Evolutionary conservation across 2,329 filamentous ascomycete species (phyloP), one percentile per base, ranked within the genome.

Genomic region (Ambrosiella cleistominuta): DNA sequence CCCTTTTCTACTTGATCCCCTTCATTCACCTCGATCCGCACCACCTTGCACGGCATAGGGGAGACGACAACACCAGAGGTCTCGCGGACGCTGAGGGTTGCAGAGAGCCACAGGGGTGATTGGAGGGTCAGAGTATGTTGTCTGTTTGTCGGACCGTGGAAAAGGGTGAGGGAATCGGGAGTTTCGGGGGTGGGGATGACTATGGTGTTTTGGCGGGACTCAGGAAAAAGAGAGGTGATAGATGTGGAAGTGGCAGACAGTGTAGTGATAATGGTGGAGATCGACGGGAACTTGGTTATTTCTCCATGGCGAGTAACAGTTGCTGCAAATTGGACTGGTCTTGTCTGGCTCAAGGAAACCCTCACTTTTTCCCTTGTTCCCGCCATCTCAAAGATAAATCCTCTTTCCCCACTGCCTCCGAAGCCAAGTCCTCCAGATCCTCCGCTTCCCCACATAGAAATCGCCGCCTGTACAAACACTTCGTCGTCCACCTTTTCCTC

Each of bases 31-130:
- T 95, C 87, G 53, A 96, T 93, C 63, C 88, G 82, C 62, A 98
- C 72, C 35, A 98, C 85, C 72, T 97, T 97, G 72, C 93, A 97
- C 1, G 93, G 93, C 93, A 98, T 98, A 0, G 93, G 93, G 19
- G 93, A 88, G 27, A 87, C 76, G 1, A 97, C 88, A 57, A 85
- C 93, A 61, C 91, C 90, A 6, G 82, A 76, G 0, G 79, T 78
- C 66, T 95, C 88, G 68, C 88, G 90, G 62, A 86, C 72, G 0
- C 91, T 90, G 7, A 96, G 75, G 0, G 88, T 89, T 70, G 94
- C 91, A 64, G 89, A 86, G 60, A 86, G 85, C 89, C 90, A 98
- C 50, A 75, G 74, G 0, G 91, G 89, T 15, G 72, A 71, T 45
- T 77, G 67, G n/a, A 83, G 69, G 8, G 70, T 69, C 35, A 84